A percentile compares a stretch with the other conserved stretches of the same genome.
Conservation (phyloP, 148 eudicot species). For the Camellia japonica region DNA sequence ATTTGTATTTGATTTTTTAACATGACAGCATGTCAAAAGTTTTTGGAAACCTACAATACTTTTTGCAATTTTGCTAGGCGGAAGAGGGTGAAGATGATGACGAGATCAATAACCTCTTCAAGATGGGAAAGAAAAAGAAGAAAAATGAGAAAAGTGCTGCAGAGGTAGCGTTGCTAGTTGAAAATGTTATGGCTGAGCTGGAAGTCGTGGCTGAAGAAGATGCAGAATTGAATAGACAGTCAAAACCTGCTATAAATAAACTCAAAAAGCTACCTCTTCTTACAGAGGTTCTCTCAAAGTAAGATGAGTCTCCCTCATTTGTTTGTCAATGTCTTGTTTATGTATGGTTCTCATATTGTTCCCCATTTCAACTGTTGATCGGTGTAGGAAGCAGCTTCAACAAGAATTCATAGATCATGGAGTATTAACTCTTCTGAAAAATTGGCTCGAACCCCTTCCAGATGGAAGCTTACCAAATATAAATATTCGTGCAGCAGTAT, state of each 20-base stretch:
- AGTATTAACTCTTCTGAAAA: conserved; percentile 75
- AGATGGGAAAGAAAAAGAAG: conserved; percentile 83
- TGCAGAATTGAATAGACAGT: conserved; percentile 65
- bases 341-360: background rate
- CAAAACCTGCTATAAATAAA: conserved; percentile 93
- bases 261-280: conserved; percentile 88
- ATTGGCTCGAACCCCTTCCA: conserved; percentile 98
- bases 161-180: conserved; percentile 81
- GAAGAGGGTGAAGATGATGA: conserved; percentile 95
- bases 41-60: background rate
- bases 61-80: conserved; percentile 35
- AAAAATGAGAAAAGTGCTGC: conserved; percentile 91
- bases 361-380: conserved; percentile 9
- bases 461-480: conserved; percentile 99
- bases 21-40: conserved; percentile 9
- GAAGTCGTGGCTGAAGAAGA: conserved; percentile 96
- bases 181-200: conserved; percentile 90
- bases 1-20: background rate
- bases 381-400: conserved; percentile 89
- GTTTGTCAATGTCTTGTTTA: background rate
- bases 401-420: conserved; percentile 95
- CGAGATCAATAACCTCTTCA: conserved; percentile 63
- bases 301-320: conserved; percentile 19
- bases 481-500: conserved; percentile 85
- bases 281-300: conserved; percentile 89